Evolutionary conservation across 352 stramenopile genomes (phyloP), one percentile per base, ranked within the genome.

Genomic region (Hyaloperonospora brassicae): DNA sequence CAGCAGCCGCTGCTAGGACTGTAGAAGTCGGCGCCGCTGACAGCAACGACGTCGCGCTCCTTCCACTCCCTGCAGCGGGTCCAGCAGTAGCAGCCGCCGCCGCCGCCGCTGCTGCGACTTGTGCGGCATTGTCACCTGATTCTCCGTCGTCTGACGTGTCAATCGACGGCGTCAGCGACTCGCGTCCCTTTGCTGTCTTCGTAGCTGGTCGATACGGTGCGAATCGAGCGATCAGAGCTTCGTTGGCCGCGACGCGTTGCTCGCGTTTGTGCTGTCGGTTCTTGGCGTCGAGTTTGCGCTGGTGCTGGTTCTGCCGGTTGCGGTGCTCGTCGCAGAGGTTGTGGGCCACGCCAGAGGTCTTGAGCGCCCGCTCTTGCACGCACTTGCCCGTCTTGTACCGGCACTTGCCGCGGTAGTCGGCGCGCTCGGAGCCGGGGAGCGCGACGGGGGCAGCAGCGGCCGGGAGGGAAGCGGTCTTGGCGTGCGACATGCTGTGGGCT

Each of bases 381-480:
- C 83, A 93, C 58, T 93, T 93, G 58, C 83, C 80, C 11, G 83
- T 91, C 69, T 93, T 93, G 72, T 93, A 93, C 44, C 87, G 71
- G 44, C 83, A 93, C 47, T 84, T 83, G 52, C 83, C 83, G 49
- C 83, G 74, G 65, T 76, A 90, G 51, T 69, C 64, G 24, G 62
- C 49, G 9, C 66, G 72, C 53, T 63, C 55, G n/a, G 68, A 61
- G 46, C 41, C 52, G 42, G 43, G 62, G 23, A 69, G 47, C 39
- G 45, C 47, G 1, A 42, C 17, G 1, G 55, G 8, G 22, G 34
- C 14, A 39, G 42, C 4, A 34, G 27, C 4, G 27, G 27, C 27
- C 27, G 27, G 27, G 27, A 34, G 27, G 4, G 27, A 34, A 4
- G 27, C 27, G 8, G 27, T 4, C 27, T 34, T 34, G 27, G 8